Conservation (phyloP, 208 protist genomes). For the Trypanosoma conorhini region DNA sequence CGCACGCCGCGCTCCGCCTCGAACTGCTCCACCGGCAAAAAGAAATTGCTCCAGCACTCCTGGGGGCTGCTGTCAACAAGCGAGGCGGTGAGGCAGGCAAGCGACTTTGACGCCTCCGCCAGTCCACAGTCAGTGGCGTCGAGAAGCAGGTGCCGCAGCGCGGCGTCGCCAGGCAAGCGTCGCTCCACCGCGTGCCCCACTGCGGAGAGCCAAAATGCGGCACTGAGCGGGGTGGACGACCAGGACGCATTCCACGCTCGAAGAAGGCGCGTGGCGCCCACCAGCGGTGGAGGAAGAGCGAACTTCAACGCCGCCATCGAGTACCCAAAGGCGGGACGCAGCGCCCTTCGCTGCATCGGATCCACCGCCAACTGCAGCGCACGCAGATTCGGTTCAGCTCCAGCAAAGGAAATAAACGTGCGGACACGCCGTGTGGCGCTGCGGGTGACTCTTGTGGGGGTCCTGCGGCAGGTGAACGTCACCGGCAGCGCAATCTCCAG, state of each 20-base stretch:
- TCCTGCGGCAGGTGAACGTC: neutral
- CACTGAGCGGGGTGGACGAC: constrained; percentile 14
- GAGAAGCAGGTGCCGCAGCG: constrained; percentile 1
- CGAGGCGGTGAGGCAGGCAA: constrained; percentile 11
- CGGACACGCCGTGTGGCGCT: constrained; percentile 18
- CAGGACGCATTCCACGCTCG: constrained; percentile 36
- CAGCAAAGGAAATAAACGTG: constrained; percentile 51
- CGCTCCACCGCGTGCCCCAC: constrained; percentile 39
- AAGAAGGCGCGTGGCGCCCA: constrained; percentile 39
- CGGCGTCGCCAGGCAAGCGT: constrained; percentile 4
- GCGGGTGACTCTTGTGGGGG: no score
- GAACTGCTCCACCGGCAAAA: constrained; percentile 35
- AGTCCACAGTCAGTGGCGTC: neutral
- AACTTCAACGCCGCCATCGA: constrained; percentile 42
- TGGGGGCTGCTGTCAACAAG: constrained; percentile 8
- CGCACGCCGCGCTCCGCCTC: constrained; percentile 22
- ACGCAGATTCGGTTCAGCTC: constrained; percentile 30
- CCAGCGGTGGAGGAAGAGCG: constrained; percentile 43
- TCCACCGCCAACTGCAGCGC: constrained; percentile 34
- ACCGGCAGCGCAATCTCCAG: constrained; percentile 60
- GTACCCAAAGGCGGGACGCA: constrained; percentile 69
- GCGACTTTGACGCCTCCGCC: constrained; percentile 6
- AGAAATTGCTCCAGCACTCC: constrained; percentile 32
- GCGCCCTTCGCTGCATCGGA: constrained; percentile 30
- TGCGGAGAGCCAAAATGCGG: constrained; percentile 68